Base-by-base conservation (phyloP, 495 filamentous ascomycete genomes). In the Tuber borchii region DNA sequence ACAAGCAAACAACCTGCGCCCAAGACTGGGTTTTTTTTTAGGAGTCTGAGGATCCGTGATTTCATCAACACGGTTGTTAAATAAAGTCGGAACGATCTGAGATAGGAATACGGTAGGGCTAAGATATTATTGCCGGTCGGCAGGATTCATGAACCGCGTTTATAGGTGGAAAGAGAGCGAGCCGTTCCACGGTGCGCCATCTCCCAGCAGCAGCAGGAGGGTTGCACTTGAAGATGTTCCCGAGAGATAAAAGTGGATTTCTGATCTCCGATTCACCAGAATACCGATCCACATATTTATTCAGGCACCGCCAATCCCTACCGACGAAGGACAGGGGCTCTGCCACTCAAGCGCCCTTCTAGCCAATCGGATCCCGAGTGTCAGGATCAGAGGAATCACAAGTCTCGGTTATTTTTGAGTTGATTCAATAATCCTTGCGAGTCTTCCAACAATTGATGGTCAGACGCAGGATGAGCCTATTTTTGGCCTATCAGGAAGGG, bases 371-470 rank as follows among this genome's bases (percentile, higher is more conserved):
- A 26, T 65, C 26, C 56, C 16, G 26, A 34, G 26, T 65, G 56
- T 65, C 6, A 19, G 56, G 56, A 8, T 65, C 34, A 65, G 31
- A 65, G 26, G 17, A 34, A 65, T 26, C 0, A 34, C 26, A 61
- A 16, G 26, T 34, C 48, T 74, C 71, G 75, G 65, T 65, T 79
- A 79, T 78, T 79, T 79, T 79, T 71, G 75, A 72, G 76, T 61
- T 71, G 48, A 70, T 75, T 51, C 43, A 72, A 42, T 37, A 9
- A 34, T 34, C 56, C 56, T 19, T 34, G 56, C 26, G 16, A 8
- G 26, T 65, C 10, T 17, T 65, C 26, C 56, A 65, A 65, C 56
- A 34, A 34, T 2, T 17, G 56, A 65, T 34, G 26, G 26, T 17
- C 56, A 1, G 34, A 20, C 26, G 69, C 26, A 46, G 45, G 37